phyloP scores from a whole-genome alignment of 139 green algal species.

The Pycnococcus provasolii region DNA sequence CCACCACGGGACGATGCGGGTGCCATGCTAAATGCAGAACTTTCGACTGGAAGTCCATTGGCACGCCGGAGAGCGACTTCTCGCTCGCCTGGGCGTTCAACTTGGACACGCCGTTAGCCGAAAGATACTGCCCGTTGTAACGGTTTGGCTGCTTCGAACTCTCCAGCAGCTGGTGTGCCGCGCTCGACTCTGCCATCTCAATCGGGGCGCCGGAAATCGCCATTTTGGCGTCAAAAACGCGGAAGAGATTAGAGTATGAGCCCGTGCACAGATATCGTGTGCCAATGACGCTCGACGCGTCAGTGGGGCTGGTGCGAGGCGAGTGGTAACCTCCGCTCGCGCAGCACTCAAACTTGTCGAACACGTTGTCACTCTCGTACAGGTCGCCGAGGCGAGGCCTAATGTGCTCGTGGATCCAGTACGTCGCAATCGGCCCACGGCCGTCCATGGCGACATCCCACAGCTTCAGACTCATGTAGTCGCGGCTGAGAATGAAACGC shows the following conservation, averaged over 20 bases:
- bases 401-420: constrained; percentile 87
- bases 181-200: constrained; percentile 58
- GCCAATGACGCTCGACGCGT: background rate
- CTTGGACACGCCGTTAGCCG: background rate
- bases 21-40: constrained; percentile 94
- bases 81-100: background rate
- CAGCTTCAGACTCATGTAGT: constrained; percentile 98
- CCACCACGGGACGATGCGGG: constrained; percentile 77
- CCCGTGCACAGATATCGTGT: constrained; percentile 58
- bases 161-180: constrained; percentile 3
- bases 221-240: constrained; percentile 39
- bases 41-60: constrained; percentile 69
- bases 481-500: constrained; percentile 73
- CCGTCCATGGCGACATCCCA: constrained; percentile 78
- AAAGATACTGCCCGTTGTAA: background rate
- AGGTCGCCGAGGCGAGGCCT: constrained; percentile 80
- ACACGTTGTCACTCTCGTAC: constrained; percentile 98
- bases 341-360: constrained; percentile 97
- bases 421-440: constrained; percentile 58
- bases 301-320: too few relatives aligned
- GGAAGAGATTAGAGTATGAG: constrained; percentile 87
- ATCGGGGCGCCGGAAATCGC: constrained; percentile 52
- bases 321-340: constrained; percentile 57
- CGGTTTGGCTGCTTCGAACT: background rate
- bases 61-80: background rate